Evolutionary conservation across 371 early-diverging fungal genomes (phyloP).

Genomic region (Capillidium rhysosporum): DNA sequence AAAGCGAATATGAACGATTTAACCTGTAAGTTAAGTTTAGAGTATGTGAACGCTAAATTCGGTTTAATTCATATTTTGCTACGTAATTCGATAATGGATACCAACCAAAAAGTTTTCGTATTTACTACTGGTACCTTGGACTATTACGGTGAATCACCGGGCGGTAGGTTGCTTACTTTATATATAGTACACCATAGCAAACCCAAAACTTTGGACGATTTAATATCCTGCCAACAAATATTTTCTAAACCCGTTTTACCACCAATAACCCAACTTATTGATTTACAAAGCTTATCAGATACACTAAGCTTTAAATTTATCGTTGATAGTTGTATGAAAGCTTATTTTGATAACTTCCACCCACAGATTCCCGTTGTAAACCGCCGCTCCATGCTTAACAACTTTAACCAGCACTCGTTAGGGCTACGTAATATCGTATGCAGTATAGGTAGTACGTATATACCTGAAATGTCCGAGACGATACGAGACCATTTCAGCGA

Average conservation of each 20-base stretch:
- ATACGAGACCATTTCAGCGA: neutral
- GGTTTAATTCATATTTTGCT: neutral
- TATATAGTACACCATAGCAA: neutral
- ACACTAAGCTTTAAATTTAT: too few species aligned
- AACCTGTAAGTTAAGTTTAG: too few species aligned
- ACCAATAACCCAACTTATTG: too few species aligned
- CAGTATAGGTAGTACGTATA: neutral
- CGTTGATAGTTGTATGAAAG: slow-evolving; percentile 8
- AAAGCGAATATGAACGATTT: too few species aligned
- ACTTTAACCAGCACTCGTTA: neutral
- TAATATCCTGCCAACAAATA: too few species aligned
- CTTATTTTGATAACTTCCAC: neutral
- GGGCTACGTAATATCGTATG: neutral
- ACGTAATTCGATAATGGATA: neutral
- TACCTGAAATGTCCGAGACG: neutral
- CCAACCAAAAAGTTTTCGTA: neutral
- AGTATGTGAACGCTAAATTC: too few species aligned
- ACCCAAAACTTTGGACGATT: neutral
- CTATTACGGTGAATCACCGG: neutral
- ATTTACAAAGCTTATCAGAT: too few species aligned
- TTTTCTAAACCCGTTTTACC: too few species aligned
- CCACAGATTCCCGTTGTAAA: neutral
- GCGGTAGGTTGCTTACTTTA: neutral
- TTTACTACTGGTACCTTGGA: neutral
- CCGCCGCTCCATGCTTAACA: neutral